Conservation (phyloP, 2,329 filamentous ascomycete species). For the Penicillium palitans region DNA sequence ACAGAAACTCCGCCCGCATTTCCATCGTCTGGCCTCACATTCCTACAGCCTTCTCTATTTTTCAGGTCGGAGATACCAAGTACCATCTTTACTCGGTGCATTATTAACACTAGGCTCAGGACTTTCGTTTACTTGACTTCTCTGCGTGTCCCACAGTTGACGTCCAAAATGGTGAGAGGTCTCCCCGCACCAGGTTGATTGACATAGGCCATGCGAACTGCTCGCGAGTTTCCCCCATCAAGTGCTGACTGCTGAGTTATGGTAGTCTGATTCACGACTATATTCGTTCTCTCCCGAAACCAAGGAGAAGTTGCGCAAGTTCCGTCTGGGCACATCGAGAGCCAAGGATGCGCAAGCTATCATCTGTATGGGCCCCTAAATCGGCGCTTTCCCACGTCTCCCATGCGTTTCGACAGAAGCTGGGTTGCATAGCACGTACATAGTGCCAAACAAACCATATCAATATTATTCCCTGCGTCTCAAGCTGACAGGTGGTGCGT, state of each 20-base stretch:
- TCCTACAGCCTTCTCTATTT: constrained; percentile 7
- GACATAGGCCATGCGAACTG: background rate
- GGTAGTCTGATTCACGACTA: constrained; percentile 77
- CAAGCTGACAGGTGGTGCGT: constrained; percentile 1
- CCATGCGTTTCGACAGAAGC: background rate
- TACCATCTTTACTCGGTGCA: background rate
- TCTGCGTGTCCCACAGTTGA: background rate
- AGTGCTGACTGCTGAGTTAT: constrained; percentile 6
- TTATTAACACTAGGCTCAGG: background rate
- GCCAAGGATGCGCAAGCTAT: constrained; percentile 84
- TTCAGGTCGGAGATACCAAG: background rate
- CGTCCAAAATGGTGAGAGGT: constrained; percentile 8
- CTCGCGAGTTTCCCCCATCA: background rate
- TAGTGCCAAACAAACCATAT: background rate
- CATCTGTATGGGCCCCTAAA: constrained; percentile 70
- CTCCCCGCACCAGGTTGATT: background rate
- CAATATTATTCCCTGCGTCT: background rate
- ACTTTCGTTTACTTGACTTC: background rate
- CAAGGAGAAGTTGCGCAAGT: constrained; percentile 87
- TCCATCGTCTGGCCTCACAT: constrained; percentile 10
- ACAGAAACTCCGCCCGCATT: constrained; percentile 24
- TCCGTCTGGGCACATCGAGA: constrained; percentile 85
- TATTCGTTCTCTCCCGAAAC: constrained; percentile 93
- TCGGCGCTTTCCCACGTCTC: background rate
- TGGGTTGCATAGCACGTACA: background rate